Percentiles rank a stretch among this genome's conserved stretches.
Evolutionary conservation across 345 rosid species (phyloP).

Genomic region (Lepidium didymum): DNA sequence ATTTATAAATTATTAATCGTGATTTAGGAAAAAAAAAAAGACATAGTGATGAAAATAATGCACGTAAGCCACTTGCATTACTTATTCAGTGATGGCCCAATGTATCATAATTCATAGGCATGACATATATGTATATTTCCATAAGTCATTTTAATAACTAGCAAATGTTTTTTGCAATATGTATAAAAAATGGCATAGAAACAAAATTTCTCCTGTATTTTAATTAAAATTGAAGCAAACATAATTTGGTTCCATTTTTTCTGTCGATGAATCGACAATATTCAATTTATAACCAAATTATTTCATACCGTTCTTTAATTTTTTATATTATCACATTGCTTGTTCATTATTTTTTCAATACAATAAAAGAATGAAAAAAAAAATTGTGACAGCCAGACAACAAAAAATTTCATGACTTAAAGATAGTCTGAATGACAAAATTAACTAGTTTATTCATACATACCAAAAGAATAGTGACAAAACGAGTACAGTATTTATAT

Average conservation of each 20-base stretch:
- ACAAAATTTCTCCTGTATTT: background rate
- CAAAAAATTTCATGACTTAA: background rate
- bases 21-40: background rate
- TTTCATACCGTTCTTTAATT: no score
- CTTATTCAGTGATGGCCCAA: background rate
- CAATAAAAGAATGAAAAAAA: background rate
- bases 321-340: no score
- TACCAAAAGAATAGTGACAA: background rate
- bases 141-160: background rate
- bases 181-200: background rate
- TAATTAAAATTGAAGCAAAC: no score
- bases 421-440: background rate
- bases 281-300: no score
- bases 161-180: no score
- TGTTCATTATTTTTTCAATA: background rate
- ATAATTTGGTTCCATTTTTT: no score
- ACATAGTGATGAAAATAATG: constrained; percentile 5
- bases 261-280: no score
- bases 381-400: background rate
- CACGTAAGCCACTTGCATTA: constrained; percentile 16
- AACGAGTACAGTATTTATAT: background rate
- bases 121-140: background rate
- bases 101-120: background rate
- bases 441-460: background rate
- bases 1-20: background rate